Base-by-base conservation (phyloP, 148 eudicot genomes). In the Silene uniflora region DNA sequence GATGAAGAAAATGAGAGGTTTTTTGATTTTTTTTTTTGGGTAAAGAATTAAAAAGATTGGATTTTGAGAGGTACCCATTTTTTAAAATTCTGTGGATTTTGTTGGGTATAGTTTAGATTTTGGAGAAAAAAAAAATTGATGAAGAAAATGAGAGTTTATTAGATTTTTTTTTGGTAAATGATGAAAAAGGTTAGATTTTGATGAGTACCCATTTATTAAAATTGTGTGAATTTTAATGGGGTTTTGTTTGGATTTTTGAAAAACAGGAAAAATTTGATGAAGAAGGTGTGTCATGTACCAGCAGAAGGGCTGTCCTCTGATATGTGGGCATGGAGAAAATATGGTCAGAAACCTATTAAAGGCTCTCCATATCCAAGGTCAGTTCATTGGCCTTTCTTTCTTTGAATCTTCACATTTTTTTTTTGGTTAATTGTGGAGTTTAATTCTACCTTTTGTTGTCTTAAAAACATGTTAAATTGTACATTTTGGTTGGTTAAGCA, bases 311-410 rank as follows among this genome's bases (percentile, higher is more conserved):
- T 90, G 59, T 86, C 97, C 49, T 85, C 91, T 46, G 98, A 95
- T 71, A 79, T 83, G 88, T 95, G 98, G 98, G 94, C 96, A 56
- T 95, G 98, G 98, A 86, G 96, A 79, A 95, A 95, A 84, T 92
- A 95, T 78, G 98, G 98, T 6, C 96, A 95, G 65, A 95, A 95
- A 77, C 98, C 98, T 84, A 92, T 92, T 73, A 95, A 91, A 72
- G 98, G 96, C 73, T 95, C 98, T 76, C 98, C 97, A 12, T 92
- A 92, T 69, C 98, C 97, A 39, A 92, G 98, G 97, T 91, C 5
- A 14, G 78, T 75, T 82, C 72, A n/a, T 22, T 61, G 13, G 27
- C 3, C 74, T 60, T 24, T 81, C 62, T 23, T 55, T 67, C 58
- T 72, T 63, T 24, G 19, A 27, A 58, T 56, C 25, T 21, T 29